A percentile compares a stretch with the other conserved stretches of the same genome.
These are phyloP conservation scores for Shiraia bambusicola DNA, from an alignment of 2,329 filamentous ascomycete species.

Conservation along the genomic window DNA sequence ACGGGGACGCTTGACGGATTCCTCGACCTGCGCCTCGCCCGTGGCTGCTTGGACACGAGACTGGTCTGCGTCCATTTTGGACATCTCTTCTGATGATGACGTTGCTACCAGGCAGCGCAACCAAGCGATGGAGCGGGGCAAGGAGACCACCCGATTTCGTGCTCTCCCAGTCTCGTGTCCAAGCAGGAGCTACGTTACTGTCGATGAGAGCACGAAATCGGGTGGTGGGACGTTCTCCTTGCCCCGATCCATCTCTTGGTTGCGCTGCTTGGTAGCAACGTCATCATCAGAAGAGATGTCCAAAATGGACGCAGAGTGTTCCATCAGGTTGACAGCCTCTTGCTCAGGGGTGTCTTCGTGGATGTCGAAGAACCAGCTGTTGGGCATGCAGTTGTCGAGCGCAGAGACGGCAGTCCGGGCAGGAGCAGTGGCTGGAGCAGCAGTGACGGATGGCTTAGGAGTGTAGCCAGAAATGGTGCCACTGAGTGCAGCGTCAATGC, in stretches of 20 bases:
- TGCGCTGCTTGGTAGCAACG: conserved; percentile 57
- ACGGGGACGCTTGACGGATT: conserved; percentile 32
- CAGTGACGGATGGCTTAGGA: conserved; percentile 43
- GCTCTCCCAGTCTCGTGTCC: no score
- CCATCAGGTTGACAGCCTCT: conserved; percentile 87
- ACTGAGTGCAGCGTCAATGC: conserved; percentile 78
- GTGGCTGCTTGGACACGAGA: conserved; percentile 10
- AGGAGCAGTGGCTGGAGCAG: conserved; percentile 38
- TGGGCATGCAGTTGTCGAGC: conserved; percentile 58
- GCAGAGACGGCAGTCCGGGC: conserved; percentile 16
- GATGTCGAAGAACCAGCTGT: conserved; percentile 86
- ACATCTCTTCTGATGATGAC: no score
- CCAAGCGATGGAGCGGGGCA: no score
- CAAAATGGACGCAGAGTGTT: conserved; percentile 82
- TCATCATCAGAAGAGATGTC: conserved; percentile 92
- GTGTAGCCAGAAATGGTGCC: conserved; percentile 69
- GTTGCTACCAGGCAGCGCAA: no score
- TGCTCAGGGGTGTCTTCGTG: conserved; percentile 90
- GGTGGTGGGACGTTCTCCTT: conserved; percentile 92
- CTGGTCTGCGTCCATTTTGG: no score
- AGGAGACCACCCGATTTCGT: no score
- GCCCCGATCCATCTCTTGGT: conserved; percentile 61
- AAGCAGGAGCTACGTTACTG: no score
- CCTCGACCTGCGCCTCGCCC: conserved; percentile 13
- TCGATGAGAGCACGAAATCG: conserved; percentile 39